Base-by-base conservation (phyloP, 225 moss, liverwort and hornwort genomes). In the Pseudisothecium myosuroides region DNA sequence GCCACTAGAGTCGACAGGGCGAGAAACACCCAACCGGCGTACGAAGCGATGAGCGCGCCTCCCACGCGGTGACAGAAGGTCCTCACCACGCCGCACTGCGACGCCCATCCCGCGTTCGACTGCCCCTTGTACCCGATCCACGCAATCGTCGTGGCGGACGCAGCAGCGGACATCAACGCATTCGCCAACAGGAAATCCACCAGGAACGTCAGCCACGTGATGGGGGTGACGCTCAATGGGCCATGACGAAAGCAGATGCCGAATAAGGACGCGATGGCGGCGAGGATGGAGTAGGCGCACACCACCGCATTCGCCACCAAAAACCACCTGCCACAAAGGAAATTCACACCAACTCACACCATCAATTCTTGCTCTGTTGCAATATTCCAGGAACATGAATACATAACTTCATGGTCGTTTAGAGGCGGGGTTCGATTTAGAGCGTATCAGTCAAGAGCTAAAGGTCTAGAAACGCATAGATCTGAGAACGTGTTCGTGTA, bases 221-320 rank as follows among this genome's bases (percentile, higher is more conserved):
- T 7, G 5, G 94, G 94, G 0, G 54, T 82, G 8, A 4, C 6
- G 82, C 92, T 94, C 85, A 94, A 17, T 1, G 94, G 94, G 0
- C 94, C 94, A 6, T 47, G 52, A 5, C 84, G 89, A 6, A 82
- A 85, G 37, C 75, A 93, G 10, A 94, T 41, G 13, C 93, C 93
- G 5, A 90, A 2, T 37, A 89, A 20, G 21, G 89, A 67, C 3
- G 92, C 94, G 18, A 92, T 15, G 2, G 93, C 94, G 12, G 93
- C 92, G 45, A 94, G 49, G 4, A 93, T 89, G 22, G 94, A 80
- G 59, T 94, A 94, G 1, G 92, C 91, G 49, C 93, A 93, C 5
- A 94, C 92, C 5, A 94, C 58, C 17, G 93, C 93, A 74, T 94
- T 94, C 60, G 94, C 94, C 8, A 94, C 74, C 75, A 94, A 24